phyloP scores from a whole-genome alignment of 148 eudicot species.

The Arctostaphylos glauca region DNA sequence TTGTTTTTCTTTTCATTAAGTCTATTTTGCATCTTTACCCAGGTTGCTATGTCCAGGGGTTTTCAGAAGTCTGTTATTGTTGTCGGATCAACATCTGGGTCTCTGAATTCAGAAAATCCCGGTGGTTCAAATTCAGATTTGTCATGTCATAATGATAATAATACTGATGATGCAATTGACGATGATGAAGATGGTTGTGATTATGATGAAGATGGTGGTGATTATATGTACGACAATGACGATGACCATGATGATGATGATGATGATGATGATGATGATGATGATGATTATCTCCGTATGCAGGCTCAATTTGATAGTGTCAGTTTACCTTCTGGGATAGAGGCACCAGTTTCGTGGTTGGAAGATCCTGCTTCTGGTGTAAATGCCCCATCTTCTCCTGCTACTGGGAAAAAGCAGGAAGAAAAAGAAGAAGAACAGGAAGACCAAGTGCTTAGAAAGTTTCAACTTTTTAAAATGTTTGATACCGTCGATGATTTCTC shows the following conservation, averaged over 20 bases:
- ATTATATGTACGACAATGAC: conserved; percentile 15
- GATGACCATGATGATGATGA: conserved; percentile 26
- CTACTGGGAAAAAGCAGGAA: conserved; percentile 32
- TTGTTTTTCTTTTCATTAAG: background rate
- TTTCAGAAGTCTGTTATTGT: conserved; percentile 24
- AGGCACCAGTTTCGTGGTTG: conserved; percentile 76
- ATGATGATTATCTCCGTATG: conserved; percentile 50
- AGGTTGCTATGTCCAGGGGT: conserved; percentile 35
- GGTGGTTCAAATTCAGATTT: conserved; percentile 48
- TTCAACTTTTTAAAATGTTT: conserved; percentile 56
- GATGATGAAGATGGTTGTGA: conserved; percentile 17
- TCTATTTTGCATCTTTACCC: background rate
- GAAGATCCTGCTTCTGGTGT: conserved; percentile 35
- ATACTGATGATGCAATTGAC: conserved; percentile 21
- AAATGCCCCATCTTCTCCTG: conserved; percentile 23
- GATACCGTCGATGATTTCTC: conserved; percentile 65
- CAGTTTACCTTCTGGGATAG: conserved; percentile 87
- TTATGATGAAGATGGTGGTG: conserved; percentile 34
- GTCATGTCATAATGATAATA: conserved; percentile 38
- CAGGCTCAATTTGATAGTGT: conserved; percentile 79
- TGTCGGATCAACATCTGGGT: conserved; percentile 37
- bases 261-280: conserved; percentile 26
- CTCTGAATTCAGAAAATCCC: conserved; percentile 33
- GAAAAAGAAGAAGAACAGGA: conserved; percentile 23
- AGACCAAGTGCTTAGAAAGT: conserved; percentile 56